These are phyloP conservation scores for Trichoderma gamsii DNA, from an alignment of 495 filamentous ascomycete genomes.

Conservation along the genomic window DNA sequence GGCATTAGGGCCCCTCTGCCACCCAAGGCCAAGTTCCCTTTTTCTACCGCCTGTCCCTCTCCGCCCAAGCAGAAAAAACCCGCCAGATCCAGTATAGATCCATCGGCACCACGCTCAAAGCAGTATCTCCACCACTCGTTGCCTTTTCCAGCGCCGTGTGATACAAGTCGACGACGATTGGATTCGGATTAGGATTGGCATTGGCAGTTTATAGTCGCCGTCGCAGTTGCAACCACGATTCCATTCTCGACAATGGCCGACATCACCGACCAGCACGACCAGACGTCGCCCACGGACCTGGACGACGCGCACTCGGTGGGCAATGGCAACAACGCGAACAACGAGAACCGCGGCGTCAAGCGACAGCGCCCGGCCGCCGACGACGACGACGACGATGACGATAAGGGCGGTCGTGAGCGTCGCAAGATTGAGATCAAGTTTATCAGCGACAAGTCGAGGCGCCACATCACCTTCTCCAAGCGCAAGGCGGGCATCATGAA, in stretches of 20 bases:
- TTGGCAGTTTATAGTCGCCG: constrained; percentile 13
- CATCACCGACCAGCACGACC: constrained; percentile 57
- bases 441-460: constrained; percentile 99
- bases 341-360: constrained; percentile 79
- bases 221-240: neutral
- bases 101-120: constrained; percentile 53
- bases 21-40: constrained; percentile 37
- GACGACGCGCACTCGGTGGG: constrained; percentile 56
- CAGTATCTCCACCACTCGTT: constrained; percentile 47
- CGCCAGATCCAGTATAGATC: constrained; percentile 53
- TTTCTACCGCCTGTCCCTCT: constrained; percentile 33
- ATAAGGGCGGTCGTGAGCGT: constrained; percentile 96
- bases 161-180: constrained; percentile 32
- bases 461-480: constrained; percentile 99
- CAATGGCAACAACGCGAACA: constrained; percentile 53
- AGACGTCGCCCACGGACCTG: constrained; percentile 53
- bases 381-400: constrained; percentile 97
- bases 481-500: constrained; percentile 99
- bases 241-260: constrained; percentile 45
- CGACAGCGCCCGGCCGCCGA: constrained; percentile 80
- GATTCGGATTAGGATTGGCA: constrained; percentile 19
- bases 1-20: constrained; percentile 27
- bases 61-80: constrained; percentile 18
- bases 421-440: constrained; percentile 99
- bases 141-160: constrained; percentile 43